Evolutionary conservation across 2,329 filamentous ascomycete species (phyloP).

Genomic region (Pseudocercospora fijiensis): DNA sequence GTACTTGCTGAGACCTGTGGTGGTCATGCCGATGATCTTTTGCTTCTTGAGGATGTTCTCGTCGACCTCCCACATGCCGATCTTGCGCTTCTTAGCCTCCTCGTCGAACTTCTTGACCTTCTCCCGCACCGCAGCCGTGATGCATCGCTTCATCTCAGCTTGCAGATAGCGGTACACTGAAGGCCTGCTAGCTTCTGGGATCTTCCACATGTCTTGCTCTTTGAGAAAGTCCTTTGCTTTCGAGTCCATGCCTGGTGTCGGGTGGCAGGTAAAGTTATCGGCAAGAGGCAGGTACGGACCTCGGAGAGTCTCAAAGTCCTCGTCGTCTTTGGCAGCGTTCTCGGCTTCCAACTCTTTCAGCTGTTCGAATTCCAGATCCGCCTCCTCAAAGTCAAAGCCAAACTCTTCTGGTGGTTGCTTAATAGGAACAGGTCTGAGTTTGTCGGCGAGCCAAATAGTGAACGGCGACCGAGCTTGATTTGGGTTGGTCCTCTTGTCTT

Average conservation of each 20-base stretch:
- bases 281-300: conserved; percentile 38
- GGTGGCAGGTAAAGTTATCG: conserved; percentile 43
- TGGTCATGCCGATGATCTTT: conserved; percentile 67
- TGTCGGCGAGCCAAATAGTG: conserved; percentile 58
- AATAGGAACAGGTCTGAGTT: conserved; percentile 48
- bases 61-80: conserved; percentile 55
- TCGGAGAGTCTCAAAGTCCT: conserved; percentile 42
- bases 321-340: conserved; percentile 47
- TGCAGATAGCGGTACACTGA: conserved; percentile 67
- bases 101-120: conserved; percentile 53
- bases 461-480: conserved; percentile 41
- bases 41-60: conserved; percentile 60
- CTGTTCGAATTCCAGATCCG: conserved; percentile 61
- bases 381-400: conserved; percentile 58
- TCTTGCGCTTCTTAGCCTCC: conserved; percentile 49
- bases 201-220: conserved; percentile 59
- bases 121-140: conserved; percentile 51
- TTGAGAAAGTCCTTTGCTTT: conserved; percentile 43
- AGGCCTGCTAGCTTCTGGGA: conserved; percentile 58
- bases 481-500: conserved; percentile 25
- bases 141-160: conserved; percentile 50
- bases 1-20: conserved; percentile 79
- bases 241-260: conserved; percentile 30
- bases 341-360: conserved; percentile 61
- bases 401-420: conserved; percentile 51